Evolutionary conservation across 129 eudicot species (phyloP), one percentile per base, ranked within the genome.

Genomic region (Deinandra increscens): DNA sequence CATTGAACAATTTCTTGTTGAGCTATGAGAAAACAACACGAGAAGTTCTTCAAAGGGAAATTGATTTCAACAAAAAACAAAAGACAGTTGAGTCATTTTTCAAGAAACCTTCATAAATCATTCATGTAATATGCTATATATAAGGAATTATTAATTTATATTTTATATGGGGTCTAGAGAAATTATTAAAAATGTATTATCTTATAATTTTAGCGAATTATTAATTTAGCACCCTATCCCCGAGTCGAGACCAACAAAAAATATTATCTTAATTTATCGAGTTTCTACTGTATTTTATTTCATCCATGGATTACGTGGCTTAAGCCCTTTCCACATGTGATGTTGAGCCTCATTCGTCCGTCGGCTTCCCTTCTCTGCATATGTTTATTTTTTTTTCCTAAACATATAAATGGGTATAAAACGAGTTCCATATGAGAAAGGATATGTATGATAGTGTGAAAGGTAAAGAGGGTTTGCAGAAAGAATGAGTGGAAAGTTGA

Each of bases 181-280:
- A 61, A 73, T 62, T 62, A 73, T 73, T 31, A 73, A 62, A 73
- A 73, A 46, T 48, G 70, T 45, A 61, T 73, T 62, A 48, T 73
- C 78, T 73, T 72, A 72, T 72, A 72, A 72, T 72, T 72, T 72
- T 72, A 72, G 77, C 77, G 77, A 72, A 72, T 72, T 72, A 72
- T 72, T 72, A 72, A 72, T 72, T 72, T 72, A 72, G 69, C 69
- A 72, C 77, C 60, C 77, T 72, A 59, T 72, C 77, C 60, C 69
- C 69, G 77, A 72, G 68, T 72, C 69, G 69, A 61, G 45, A 72
- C 68, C 77, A 69, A 38, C 66, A 60, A 70, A 70, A 70, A 67
- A 18, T 73, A 73, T 73, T 63, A 62, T 73, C 41, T 73, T 62
- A 64, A n/a, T n/a, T n/a, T n/a, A n/a, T n/a, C n/a, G n/a, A n/a